Conservation (phyloP, 2,329 filamentous ascomycete species). For the Neospermospora avenae region DNA sequence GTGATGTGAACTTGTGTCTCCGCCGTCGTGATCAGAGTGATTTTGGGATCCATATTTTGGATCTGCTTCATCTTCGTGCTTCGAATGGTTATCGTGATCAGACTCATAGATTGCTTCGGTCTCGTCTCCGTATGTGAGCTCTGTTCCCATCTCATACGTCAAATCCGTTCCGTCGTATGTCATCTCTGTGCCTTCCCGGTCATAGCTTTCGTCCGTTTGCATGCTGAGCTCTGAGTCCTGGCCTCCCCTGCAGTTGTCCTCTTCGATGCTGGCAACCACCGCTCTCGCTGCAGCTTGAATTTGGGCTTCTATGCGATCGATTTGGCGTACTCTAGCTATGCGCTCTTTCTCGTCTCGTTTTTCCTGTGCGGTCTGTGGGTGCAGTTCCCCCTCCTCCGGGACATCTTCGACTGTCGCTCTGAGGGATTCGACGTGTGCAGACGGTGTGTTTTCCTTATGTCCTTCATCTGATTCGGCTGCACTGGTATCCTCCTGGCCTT, state of each 20-base stretch:
- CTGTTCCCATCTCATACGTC: conserved; percentile 24
- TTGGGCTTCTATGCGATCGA: conserved; percentile 45
- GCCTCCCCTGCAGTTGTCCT: conserved; percentile 33
- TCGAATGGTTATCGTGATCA: conserved; percentile 14
- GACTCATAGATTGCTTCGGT: conserved; percentile 15
- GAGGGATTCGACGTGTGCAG: not conserved
- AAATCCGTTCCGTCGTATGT: conserved; percentile 29
- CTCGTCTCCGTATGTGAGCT: conserved; percentile 20
- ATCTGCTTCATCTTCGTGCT: conserved; percentile 11
- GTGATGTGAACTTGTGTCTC: conserved; percentile 33
- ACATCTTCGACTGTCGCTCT: conserved; percentile 4
- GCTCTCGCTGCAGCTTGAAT: conserved; percentile 52
- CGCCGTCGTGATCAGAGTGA: conserved; percentile 26
- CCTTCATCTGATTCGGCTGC: conserved; percentile 5
- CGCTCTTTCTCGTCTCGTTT: conserved; percentile 20
- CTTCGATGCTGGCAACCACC: conserved; percentile 47
- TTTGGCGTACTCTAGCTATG: conserved; percentile 25
- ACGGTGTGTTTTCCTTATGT: conserved; percentile 5
- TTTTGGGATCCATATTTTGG: conserved; percentile 12
- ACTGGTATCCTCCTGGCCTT: not conserved
- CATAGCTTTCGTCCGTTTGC: conserved; percentile 33
- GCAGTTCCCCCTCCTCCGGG: not conserved
- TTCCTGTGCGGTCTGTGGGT: conserved; percentile 2
- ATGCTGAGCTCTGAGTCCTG: conserved; percentile 36
- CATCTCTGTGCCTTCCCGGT: conserved; percentile 29